phyloP scores from a whole-genome alignment of 2,329 filamentous ascomycete species.

The Coniochaeta ligniaria region DNA sequence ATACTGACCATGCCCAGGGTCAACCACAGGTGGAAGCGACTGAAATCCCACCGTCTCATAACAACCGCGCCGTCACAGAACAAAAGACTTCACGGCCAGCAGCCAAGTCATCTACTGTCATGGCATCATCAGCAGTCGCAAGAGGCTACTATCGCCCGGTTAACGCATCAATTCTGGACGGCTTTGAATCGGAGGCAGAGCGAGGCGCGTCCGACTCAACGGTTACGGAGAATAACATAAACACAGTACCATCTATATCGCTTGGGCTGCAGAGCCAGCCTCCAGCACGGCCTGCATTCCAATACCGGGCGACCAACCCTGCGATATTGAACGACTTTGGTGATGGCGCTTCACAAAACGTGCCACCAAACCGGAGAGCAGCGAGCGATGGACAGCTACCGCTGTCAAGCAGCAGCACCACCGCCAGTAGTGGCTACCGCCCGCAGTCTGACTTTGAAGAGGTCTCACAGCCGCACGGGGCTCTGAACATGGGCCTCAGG shows the following conservation, averaged over 20 bases:
- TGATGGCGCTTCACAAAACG: neutral
- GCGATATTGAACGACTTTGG: constrained; percentile 10
- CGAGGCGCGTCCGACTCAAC: neutral
- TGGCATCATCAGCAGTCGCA: constrained; percentile 15
- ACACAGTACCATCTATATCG: neutral
- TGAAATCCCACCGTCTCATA: neutral
- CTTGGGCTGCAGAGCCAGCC: neutral
- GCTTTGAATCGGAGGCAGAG: constrained; percentile 22
- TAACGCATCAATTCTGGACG: constrained; percentile 21
- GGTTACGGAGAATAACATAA: neutral
- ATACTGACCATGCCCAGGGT: neutral
- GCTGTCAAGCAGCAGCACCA: neutral
- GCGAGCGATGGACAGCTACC: neutral
- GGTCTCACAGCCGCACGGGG: neutral
- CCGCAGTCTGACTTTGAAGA: neutral
- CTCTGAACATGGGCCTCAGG: neutral
- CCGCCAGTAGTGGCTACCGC: neutral
- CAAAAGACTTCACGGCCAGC: neutral
- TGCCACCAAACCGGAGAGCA: neutral
- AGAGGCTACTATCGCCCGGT: constrained; percentile 19
- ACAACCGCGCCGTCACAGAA: neutral
- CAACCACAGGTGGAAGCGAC: neutral
- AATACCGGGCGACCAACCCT: constrained; percentile 8
- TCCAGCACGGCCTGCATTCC: neutral
- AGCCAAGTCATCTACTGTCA: constrained; percentile 12